Percentiles rank a stretch among this genome's conserved stretches.
Evolutionary conservation across 2,329 filamentous ascomycete species (phyloP).

Genomic region (Verticillium nubilum): DNA sequence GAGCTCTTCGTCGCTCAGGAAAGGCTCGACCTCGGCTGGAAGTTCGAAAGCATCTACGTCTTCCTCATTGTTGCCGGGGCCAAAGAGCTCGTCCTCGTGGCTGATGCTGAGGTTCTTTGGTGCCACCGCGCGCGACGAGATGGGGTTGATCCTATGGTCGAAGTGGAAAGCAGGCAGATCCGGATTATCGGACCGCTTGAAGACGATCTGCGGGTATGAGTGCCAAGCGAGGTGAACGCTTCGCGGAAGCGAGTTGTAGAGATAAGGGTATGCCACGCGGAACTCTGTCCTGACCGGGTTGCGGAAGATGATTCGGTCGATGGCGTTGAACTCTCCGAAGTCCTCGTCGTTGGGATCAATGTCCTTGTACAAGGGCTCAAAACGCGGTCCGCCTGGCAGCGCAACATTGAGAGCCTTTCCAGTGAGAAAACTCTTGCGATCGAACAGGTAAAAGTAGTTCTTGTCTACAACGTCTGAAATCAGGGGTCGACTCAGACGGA

Average conservation of each 20-base stretch:
- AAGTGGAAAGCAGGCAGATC: constrained; percentile 96
- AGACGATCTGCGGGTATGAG: constrained; percentile 88
- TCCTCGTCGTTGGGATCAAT: constrained; percentile 98
- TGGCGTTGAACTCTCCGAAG: constrained; percentile 99
- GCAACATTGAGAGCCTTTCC: constrained; percentile 97
- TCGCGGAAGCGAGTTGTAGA: constrained; percentile 93
- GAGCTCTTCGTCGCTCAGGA: constrained; percentile 82
- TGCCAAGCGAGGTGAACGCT: constrained; percentile 94
- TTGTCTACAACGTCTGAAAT: constrained; percentile 89
- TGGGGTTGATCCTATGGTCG: constrained; percentile 95
- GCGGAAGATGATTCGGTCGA: constrained; percentile 98
- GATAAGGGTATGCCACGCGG: constrained; percentile 85
- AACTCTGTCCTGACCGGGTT: constrained; percentile 93
- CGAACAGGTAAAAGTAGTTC: constrained; percentile 98
- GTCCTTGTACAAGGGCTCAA: constrained; percentile 97
- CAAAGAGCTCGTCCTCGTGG: constrained; percentile 93
- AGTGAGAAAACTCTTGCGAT: constrained; percentile 88
- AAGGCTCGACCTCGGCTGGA: constrained; percentile 75
- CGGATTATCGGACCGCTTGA: constrained; percentile 79
- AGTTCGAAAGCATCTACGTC: constrained; percentile 78
- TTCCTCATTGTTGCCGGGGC: constrained; percentile 67
- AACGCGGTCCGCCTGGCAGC: constrained; percentile 92
- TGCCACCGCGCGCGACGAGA: constrained; percentile 88
- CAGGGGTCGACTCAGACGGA: constrained; percentile 84
- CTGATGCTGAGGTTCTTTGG: constrained; percentile 90